phyloP scores from a whole-genome alignment of 2,329 filamentous ascomycete species.

The Nigrograna mackinnonii region DNA sequence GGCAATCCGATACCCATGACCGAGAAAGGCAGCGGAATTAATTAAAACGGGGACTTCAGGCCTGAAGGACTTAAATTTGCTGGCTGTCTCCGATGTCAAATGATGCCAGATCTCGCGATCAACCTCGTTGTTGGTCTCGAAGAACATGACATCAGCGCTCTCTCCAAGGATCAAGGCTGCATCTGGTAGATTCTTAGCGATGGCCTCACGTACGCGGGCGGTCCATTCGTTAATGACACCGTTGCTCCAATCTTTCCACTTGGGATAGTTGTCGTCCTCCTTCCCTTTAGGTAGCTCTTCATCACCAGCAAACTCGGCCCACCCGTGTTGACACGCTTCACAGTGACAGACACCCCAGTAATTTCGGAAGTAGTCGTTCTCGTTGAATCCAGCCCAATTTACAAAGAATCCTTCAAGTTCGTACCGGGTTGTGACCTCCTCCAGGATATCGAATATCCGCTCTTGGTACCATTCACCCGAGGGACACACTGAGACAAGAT shows the following conservation, averaged over 20 bases:
- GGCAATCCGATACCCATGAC: not conserved
- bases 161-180: not conserved
- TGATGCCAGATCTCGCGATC: not conserved
- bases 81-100: not conserved
- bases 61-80: conserved; percentile 9
- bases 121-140: not conserved
- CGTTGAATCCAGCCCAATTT: conserved; percentile 1
- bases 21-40: not conserved
- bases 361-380: conserved; percentile 1
- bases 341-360: conserved; percentile 2
- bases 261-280: not conserved
- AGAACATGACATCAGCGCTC: not conserved
- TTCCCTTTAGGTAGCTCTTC: not conserved
- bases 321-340: not conserved
- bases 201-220: not conserved
- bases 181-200: not conserved
- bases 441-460: conserved; percentile 1
- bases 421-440: not conserved
- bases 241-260: not conserved
- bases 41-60: not conserved
- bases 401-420: conserved; percentile 1
- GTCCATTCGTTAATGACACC: not conserved
- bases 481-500: conserved; percentile 1
- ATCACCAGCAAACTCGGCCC: not conserved
- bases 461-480: not conserved